Conservation (phyloP, 108 stramenopile genomes). For the Nitzschia sp. region DNA sequence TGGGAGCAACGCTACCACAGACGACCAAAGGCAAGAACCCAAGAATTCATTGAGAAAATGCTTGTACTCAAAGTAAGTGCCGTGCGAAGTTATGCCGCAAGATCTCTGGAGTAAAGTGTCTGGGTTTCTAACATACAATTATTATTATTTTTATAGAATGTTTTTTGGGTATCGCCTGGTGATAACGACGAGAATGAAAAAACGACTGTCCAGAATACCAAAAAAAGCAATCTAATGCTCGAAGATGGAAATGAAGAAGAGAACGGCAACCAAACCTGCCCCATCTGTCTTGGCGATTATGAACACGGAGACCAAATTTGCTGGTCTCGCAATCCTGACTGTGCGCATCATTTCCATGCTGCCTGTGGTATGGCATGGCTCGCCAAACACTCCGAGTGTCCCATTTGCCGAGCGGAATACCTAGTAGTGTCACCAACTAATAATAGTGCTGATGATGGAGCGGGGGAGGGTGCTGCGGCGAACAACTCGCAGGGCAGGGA, state of each 20-base stretch:
- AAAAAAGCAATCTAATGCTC: background rate
- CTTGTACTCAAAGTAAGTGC: constrained; percentile 2
- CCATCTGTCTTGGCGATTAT: constrained; percentile 72
- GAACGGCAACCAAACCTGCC: constrained; percentile 28
- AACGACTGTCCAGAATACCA: background rate
- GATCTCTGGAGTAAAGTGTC: no score
- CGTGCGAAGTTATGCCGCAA: no score
- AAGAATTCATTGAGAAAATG: background rate
- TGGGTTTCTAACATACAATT: no score
- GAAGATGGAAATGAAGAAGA: background rate
- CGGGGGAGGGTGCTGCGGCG: no score
- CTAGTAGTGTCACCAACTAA: no score
- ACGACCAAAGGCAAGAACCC: background rate
- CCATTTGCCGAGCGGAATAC: constrained; percentile 78
- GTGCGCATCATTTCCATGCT: constrained; percentile 70
- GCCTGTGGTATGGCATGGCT: constrained; percentile 69
- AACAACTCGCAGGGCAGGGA: no score
- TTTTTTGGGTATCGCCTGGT: background rate
- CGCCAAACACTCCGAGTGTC: constrained; percentile 60
- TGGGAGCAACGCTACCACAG: no score
- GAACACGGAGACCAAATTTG: constrained; percentile 56
- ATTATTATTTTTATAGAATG: background rate
- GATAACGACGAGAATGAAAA: background rate
- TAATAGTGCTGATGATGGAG: no score
- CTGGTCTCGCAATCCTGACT: constrained; percentile 69